A percentile compares a stretch with the other conserved stretches of the same genome.
Evolutionary conservation across 768 basidiomycete genomes (phyloP).

Genomic region (Trametopsis cervina): DNA sequence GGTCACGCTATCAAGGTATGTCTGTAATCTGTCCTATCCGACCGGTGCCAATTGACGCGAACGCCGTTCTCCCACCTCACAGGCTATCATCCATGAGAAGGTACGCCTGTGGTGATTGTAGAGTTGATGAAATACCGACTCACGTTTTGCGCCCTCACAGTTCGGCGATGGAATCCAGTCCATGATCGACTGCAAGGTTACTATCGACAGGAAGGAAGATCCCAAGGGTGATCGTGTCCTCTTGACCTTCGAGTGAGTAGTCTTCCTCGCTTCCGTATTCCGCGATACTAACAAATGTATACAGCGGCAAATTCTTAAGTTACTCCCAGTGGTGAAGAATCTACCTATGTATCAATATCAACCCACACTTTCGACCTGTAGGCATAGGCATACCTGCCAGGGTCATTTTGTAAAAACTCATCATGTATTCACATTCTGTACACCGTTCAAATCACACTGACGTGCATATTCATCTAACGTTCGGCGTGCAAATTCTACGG

Average conservation of each 20-base stretch:
- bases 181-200: slow-evolving; percentile 78
- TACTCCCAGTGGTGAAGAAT: slow-evolving; percentile 65
- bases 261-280: neutral
- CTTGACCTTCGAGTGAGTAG: slow-evolving; percentile 70
- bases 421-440: too few species aligned
- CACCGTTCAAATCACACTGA: too few species aligned
- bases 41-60: too few species aligned
- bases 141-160: slow-evolving; percentile 29
- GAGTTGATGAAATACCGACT: neutral
- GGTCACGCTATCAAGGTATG: slow-evolving; percentile 72
- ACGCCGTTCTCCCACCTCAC: neutral
- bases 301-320: slow-evolving; percentile 71
- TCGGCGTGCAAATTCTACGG: too few species aligned
- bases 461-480: too few species aligned
- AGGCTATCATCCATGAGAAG: slow-evolving; percentile 78
- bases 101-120: slow-evolving; percentile 21
- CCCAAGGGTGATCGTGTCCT: slow-evolving; percentile 77
- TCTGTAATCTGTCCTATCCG: too few species aligned
- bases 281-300: neutral
- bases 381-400: too few species aligned
- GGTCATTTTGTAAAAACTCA: too few species aligned
- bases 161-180: slow-evolving; percentile 88
- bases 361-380: too few species aligned
- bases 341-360: too few species aligned
- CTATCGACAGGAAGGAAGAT: slow-evolving; percentile 59